Conservation (phyloP, 192 early-diverging fungal genomes). For the Phlyctochytrium bullatum region DNA sequence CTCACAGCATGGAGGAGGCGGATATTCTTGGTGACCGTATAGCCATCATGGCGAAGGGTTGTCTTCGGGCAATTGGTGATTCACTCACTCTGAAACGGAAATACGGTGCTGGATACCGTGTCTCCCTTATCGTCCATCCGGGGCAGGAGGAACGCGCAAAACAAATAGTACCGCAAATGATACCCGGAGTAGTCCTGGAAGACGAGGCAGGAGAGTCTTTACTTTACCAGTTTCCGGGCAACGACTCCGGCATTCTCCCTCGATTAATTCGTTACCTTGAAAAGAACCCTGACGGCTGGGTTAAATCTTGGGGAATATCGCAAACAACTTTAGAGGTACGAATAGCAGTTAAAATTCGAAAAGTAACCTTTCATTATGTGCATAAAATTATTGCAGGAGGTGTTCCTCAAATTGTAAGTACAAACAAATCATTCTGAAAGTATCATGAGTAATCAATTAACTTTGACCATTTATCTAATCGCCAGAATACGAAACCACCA, state of each 20-base stretch:
- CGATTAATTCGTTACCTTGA: slow-evolving; percentile 50
- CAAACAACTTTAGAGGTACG: slow-evolving; percentile 56
- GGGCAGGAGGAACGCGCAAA: slow-evolving; percentile 52
- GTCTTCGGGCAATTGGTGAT: slow-evolving; percentile 61
- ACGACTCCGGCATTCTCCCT: slow-evolving; percentile 41
- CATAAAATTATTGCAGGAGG: neutral
- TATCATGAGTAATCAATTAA: too few species aligned
- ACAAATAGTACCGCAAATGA: slow-evolving; percentile 34
- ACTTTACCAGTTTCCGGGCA: slow-evolving; percentile 52
- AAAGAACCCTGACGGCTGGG: slow-evolving; percentile 25
- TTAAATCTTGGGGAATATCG: slow-evolving; percentile 58
- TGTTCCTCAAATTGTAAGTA: slow-evolving; percentile 7
- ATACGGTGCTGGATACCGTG: slow-evolving; percentile 69
- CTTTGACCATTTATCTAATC: too few species aligned
- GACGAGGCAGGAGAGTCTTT: slow-evolving; percentile 60
- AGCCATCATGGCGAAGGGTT: slow-evolving; percentile 68
- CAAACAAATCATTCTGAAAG: too few species aligned
- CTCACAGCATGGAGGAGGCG: slow-evolving; percentile 73
- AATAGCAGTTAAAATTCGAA: neutral
- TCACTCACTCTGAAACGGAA: slow-evolving; percentile 66
- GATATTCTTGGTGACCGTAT: slow-evolving; percentile 61
- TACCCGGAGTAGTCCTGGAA: slow-evolving; percentile 52
- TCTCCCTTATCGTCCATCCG: slow-evolving; percentile 55
- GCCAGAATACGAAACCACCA: too few species aligned
- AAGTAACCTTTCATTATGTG: neutral